Evolutionary conservation across 1,284 basidiomycete species (phyloP), one percentile per base, ranked within the genome.

Genomic region (Naganishia sp.): DNA sequence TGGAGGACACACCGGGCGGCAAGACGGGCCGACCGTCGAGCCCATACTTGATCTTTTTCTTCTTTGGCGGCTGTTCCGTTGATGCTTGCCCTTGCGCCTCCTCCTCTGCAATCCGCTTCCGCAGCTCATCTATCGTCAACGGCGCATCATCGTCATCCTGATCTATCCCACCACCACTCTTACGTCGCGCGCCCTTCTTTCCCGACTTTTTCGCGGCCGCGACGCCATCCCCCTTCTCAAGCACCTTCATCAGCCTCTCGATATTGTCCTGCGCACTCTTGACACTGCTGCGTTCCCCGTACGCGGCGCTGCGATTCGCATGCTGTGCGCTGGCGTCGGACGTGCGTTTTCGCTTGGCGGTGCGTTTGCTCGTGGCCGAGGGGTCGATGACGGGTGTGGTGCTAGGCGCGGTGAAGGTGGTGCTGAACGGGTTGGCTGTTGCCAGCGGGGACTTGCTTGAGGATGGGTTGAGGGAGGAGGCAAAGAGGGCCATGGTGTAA

Each of bases 241-340:
- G 80, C 72, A 83, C 85, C 66, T 83, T 82, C 79, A 93, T 84
- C 54, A 94, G 81, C 76, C 87, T 92, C 74, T 92, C 89, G 54
- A 94, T 77, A 75, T 92, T 92, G 73, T 85, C 80, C 70, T 86
- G 83, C 13, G 86, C 84, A 16, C 80, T 72, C 71, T 72, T 68
- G 16, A 76, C 67, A 63, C 71, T 68, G 44, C 73, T 75, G 15
- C 59, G 59, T 10, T 39, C 65, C 31, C 56, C 44, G 23, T 52
- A 54, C 6, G 60, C 54, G 9, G 43, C 28, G 13, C 43, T 46
- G 25, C 72, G 65, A 81, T 80, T 42, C 84, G 73, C 52, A 80
- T 68, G 36, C 50, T 55, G 50, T 6, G 49, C 23, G 23, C n/a
- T 21, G 52, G 52, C 52, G 64, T 45, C 45, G 2, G 78, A 75